phyloP scores from a whole-genome alignment of 371 early-diverging fungal genomes.

The Synchytrium microbalum region DNA sequence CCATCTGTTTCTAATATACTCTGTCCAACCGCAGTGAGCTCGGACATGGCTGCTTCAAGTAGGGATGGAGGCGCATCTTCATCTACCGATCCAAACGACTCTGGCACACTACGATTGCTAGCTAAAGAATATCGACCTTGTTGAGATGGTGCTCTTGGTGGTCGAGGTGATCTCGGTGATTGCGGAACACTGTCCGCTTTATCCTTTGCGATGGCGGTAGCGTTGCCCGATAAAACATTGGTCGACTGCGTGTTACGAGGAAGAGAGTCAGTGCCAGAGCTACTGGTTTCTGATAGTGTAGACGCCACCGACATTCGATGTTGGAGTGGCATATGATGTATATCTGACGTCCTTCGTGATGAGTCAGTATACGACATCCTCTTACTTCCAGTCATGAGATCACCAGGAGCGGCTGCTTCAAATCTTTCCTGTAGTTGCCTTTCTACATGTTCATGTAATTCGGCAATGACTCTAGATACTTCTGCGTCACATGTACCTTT shows the following conservation, averaged over 20 bases:
- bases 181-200: not conserved
- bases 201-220: not conserved
- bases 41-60: conserved; percentile 25
- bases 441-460: conserved; percentile 64
- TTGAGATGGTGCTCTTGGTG: conserved; percentile 1
- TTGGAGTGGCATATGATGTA: not conserved
- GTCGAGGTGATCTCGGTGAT: not conserved
- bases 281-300: not conserved
- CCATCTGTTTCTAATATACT: conserved; percentile 32
- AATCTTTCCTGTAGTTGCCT: conserved; percentile 4
- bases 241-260: not conserved
- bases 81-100: not conserved
- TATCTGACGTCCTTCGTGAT: not conserved
- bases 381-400: not conserved
- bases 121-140: not conserved
- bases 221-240: not conserved
- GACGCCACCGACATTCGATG: not conserved
- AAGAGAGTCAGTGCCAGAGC: not conserved
- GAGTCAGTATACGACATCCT: not conserved
- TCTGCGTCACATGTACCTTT: conserved; percentile 41
- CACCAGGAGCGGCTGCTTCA: not conserved
- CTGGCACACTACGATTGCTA: not conserved
- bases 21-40: conserved; percentile 32
- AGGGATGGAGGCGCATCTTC: conserved; percentile 1
- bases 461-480: conserved; percentile 59